Conservation (phyloP, 164 flowering plant genomes). For the Cinnamomum chago region DNA sequence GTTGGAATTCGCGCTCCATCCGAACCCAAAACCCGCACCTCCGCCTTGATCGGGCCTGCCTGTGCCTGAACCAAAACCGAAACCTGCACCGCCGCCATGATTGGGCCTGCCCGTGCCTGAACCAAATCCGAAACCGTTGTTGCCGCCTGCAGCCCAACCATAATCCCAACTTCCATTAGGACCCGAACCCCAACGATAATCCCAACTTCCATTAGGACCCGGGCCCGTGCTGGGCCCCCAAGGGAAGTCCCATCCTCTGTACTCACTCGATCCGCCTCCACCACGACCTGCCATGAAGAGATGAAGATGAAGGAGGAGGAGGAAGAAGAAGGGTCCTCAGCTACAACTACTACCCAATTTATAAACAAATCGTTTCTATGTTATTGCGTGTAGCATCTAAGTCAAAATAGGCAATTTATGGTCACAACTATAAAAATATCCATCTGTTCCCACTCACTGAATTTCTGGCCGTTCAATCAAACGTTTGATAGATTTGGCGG, state of each 20-base stretch:
- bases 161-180: too few species aligned
- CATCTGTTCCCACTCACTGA: background rate
- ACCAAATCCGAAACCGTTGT: background rate
- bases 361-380: too few species aligned
- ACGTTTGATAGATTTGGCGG: too few species aligned
- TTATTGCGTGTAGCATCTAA: background rate
- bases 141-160: background rate
- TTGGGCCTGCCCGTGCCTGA: background rate
- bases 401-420: background rate
- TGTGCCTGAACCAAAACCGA: background rate
- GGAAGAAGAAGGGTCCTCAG: too few species aligned
- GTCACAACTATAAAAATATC: background rate
- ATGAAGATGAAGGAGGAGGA: background rate
- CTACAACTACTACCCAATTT: too few species aligned
- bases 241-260: conserved; percentile 6
- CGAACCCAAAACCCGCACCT: background rate
- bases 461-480: background rate
- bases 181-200: background rate
- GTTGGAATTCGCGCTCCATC: background rate
- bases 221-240: background rate
- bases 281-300: background rate
- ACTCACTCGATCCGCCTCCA: background rate
- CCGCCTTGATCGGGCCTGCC: background rate
- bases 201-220: background rate
- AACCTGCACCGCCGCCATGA: background rate